These are phyloP conservation scores for Trichosporon inkin DNA, from an alignment of 1,284 basidiomycete genomes.

Conservation along the genomic window DNA sequence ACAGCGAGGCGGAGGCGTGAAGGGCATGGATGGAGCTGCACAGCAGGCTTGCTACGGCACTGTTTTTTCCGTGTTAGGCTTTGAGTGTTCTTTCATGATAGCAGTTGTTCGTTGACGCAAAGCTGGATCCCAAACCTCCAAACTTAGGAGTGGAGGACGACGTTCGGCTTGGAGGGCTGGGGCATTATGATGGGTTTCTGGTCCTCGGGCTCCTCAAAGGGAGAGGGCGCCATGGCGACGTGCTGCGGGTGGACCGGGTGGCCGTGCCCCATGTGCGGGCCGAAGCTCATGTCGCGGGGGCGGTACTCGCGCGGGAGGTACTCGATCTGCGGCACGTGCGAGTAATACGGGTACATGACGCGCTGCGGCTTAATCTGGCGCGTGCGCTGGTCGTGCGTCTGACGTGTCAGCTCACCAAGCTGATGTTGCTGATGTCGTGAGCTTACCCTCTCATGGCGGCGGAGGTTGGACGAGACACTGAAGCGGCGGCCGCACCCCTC, in stretches of 20 bases:
- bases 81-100: not conserved
- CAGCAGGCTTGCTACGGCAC: no score
- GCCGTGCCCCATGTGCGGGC: not conserved
- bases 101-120: not conserved
- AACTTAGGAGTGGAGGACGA: not conserved
- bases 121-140: not conserved
- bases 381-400: conserved; percentile 15
- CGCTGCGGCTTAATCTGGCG: conserved; percentile 3
- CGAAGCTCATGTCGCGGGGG: not conserved
- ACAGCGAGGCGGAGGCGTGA: no score
- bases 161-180: conserved; percentile 5
- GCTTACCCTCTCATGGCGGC: conserved; percentile 56
- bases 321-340: conserved; percentile 1
- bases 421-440: no score
- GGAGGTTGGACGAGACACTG: conserved; percentile 61
- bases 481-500: conserved; percentile 57
- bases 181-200: conserved; percentile 9
- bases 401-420: not conserved
- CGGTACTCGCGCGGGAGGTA: conserved; percentile 4
- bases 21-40: no score
- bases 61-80: no score
- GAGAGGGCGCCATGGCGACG: not conserved
- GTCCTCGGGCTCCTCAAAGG: not conserved
- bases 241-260: conserved; percentile 1
- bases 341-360: conserved; percentile 4